phyloP scores from a whole-genome alignment of 306 rosid genomes.

The Fragaria iinumae region DNA sequence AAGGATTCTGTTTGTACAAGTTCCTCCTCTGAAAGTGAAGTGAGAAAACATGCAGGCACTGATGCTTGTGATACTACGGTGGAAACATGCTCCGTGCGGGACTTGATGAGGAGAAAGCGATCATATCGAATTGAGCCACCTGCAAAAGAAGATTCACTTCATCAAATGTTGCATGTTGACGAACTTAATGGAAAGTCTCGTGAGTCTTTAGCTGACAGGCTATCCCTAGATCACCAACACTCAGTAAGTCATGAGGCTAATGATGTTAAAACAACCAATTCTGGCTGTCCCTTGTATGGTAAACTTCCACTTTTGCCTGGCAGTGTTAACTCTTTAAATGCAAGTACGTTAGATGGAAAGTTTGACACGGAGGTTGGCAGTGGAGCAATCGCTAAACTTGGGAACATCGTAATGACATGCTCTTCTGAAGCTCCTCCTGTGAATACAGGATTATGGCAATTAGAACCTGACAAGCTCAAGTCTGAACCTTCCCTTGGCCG shows the following conservation, averaged over 20 bases:
- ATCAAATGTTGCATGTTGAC: conserved; percentile 24
- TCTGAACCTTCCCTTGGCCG: conserved; percentile 32
- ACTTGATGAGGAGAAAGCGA: conserved; percentile 89
- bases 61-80: conserved; percentile 29
- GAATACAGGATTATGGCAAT: conserved; percentile 9
- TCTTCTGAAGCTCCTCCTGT: conserved; percentile 29
- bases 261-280: conserved; percentile 30
- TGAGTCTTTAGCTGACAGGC: conserved; percentile 20
- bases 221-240: conserved; percentile 29
- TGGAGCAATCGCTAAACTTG: conserved; percentile 14
- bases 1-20: conserved; percentile 34
- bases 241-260: conserved; percentile 25
- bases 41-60: conserved; percentile 19
- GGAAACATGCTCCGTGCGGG: conserved; percentile 66
- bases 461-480: conserved; percentile 24
- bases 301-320: conserved; percentile 33
- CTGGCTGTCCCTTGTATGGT: conserved; percentile 33
- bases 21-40: conserved; percentile 31
- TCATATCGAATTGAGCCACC: conserved; percentile 42
- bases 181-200: conserved; percentile 11
- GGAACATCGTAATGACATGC: conserved; percentile 21
- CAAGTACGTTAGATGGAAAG: conserved; percentile 28
- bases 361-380: conserved; percentile 20
- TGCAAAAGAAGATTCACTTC: conserved; percentile 37
- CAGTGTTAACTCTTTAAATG: conserved; percentile 28